Evolutionary conservation across 2,329 filamentous ascomycete genomes (phyloP), one percentile per base, ranked within the genome.

Genomic region (Coleophoma crateriformis): DNA sequence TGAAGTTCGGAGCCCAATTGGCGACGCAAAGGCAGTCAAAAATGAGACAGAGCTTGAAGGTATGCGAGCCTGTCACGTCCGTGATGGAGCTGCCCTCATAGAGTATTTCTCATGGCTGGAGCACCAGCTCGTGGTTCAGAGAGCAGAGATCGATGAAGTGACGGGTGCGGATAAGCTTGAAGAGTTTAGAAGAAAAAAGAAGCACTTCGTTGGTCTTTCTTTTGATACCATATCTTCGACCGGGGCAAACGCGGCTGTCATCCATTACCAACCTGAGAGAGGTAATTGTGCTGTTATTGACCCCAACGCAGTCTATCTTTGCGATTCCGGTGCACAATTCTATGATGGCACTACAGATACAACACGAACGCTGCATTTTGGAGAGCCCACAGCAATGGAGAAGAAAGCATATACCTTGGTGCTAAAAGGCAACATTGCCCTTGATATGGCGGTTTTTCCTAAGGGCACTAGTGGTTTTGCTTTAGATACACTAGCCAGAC

Each of bases 91-190:
- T 43, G 92, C 94, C 2, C 70, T 97, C 53, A 91, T 83, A 49
- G 84, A 96, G 65, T 99, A 90, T 67, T 96, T 99, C 67, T 90
- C 94, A 12, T 99, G 94, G 94, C 78, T 99, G 3, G 94, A 99
- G 67, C 81, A 96, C 61, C 86, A 96, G 63, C 74, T 99, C 20
- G 65, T 88, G 51, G 81, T 77, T 57, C 85, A 92, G 66, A 86
- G 87, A 54, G 78, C 78, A 1, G 78, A 73, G 4, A 69, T 99
- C 7, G 90, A 97, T 62, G 94, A 99, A 66, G 90, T 96, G 2
- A 78, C 88, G 57, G 94, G 82, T n/a, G 90, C 91, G 14, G 89
- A 96, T 65, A 95, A 95, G 70, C 77, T 99, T 2, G 90, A 96
- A 66, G 77, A 81, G 53, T 74, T 90, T 45, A 82, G 90, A 49